Conservation (phyloP, 208 protist species). For the Crithidia thermophila region DNA sequence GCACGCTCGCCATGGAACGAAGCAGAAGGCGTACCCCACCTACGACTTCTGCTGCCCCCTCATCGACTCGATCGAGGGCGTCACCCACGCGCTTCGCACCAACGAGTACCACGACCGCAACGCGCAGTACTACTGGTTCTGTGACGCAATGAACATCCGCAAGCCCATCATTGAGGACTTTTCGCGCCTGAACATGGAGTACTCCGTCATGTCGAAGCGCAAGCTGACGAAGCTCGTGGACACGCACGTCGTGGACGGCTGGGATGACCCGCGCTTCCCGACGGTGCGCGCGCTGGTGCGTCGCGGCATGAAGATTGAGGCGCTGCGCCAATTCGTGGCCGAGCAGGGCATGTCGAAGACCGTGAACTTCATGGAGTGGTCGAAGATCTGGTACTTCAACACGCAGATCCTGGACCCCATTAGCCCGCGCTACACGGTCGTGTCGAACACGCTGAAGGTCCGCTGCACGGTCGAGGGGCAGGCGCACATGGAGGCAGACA, state of each 20-base stretch:
- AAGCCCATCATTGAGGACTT: slow-evolving; percentile 96
- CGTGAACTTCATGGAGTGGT: slow-evolving; percentile 98
- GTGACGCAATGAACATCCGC: slow-evolving; percentile 89
- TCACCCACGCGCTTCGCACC: slow-evolving; percentile 99
- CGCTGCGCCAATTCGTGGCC: slow-evolving; percentile 96
- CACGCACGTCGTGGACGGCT: slow-evolving; percentile 95
- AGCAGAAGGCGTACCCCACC: slow-evolving; percentile 97
- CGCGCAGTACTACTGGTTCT: slow-evolving; percentile 97
- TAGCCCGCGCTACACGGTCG: slow-evolving; percentile 96
- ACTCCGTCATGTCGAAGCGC: slow-evolving; percentile 99
- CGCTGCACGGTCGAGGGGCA: slow-evolving; percentile 82
- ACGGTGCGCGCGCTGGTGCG: slow-evolving; percentile 97
- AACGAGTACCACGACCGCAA: slow-evolving; percentile 99
- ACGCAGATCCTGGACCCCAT: slow-evolving; percentile 97
- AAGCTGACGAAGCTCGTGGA: slow-evolving; percentile 99
- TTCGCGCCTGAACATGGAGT: slow-evolving; percentile 98
- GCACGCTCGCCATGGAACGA: slow-evolving; percentile 92
- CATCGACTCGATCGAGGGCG: slow-evolving; percentile 98
- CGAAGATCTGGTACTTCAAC: slow-evolving; percentile 99
- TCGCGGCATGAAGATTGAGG: slow-evolving; percentile 97
- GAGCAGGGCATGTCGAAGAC: slow-evolving; percentile 97
- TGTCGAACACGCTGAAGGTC: slow-evolving; percentile 83
- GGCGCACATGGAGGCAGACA: slow-evolving; percentile 51
- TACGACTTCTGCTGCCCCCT: slow-evolving; percentile 99
- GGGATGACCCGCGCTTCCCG: slow-evolving; percentile 99